Conservation (phyloP, 2,329 filamentous ascomycete genomes). For the Aspergillus novofumigatus region DNA sequence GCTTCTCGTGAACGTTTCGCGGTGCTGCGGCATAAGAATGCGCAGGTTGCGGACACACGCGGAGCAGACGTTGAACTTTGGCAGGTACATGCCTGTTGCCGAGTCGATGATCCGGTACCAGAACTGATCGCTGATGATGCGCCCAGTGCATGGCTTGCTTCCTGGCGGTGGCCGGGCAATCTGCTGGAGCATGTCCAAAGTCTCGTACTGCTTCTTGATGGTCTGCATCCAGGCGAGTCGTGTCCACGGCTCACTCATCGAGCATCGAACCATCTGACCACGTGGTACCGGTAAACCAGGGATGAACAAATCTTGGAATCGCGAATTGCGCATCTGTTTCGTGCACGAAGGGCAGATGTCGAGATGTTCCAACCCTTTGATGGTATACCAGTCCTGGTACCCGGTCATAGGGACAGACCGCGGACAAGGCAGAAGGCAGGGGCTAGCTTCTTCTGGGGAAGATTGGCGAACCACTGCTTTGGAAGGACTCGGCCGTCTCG, state of each 20-base stretch:
- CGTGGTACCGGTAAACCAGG: conserved; percentile 56
- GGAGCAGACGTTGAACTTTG: conserved; percentile 70
- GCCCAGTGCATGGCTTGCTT: conserved; percentile 56
- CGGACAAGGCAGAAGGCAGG: conserved; percentile 63
- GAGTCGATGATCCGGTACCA: conserved; percentile 77
- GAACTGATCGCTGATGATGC: conserved; percentile 52
- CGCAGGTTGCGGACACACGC: conserved; percentile 70
- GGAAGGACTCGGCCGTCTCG: conserved; percentile 9
- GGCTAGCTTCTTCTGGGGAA: conserved; percentile 15
- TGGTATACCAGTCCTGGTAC: conserved; percentile 74
- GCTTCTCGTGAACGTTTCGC: conserved; percentile 57
- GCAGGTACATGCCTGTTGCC: conserved; percentile 58
- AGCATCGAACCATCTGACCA: conserved; percentile 62
- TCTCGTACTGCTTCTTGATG: conserved; percentile 62
- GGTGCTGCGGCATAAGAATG: conserved; percentile 67
- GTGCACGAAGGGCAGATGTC: conserved; percentile 82
- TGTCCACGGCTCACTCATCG: conserved; percentile 78
- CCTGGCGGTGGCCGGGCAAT: conserved; percentile 61
- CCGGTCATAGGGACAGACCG: conserved; percentile 59
- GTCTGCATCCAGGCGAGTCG: conserved; percentile 80
- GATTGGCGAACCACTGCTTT: conserved; percentile 11
- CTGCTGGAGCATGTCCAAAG: conserved; percentile 65
- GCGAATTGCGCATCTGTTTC: conserved; percentile 63
- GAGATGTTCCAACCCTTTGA: conserved; percentile 66
- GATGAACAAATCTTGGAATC: conserved; percentile 65